Evolutionary conservation across 139 green algal genomes (phyloP).

Genomic region (Closterium sp.): DNA sequence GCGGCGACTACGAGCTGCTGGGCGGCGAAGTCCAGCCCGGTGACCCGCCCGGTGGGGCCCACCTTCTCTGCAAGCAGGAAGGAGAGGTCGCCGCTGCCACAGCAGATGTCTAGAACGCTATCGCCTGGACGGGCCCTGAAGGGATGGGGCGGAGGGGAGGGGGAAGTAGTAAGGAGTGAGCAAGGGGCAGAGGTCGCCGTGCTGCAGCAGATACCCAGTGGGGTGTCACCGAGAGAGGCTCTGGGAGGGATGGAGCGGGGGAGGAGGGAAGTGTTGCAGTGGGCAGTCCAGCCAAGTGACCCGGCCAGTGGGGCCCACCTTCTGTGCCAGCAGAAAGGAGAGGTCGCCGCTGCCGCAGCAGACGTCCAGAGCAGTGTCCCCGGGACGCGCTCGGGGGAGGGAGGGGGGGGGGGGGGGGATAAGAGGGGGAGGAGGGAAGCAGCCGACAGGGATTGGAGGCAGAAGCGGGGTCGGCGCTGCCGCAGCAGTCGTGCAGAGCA

Average conservation of each 20-base stretch:
- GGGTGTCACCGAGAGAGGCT: too few relatives aligned
- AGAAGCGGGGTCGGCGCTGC: constrained; percentile 72
- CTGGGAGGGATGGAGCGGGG: too few relatives aligned
- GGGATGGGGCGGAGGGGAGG: too few relatives aligned
- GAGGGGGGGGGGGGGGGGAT: too few relatives aligned
- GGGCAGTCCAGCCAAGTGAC: too few relatives aligned
- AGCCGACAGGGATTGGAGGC: background rate
- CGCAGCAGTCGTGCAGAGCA: constrained; percentile 91
- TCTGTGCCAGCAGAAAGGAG: constrained; percentile 74
- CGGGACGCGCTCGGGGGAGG: constrained; percentile 50
- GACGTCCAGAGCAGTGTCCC: constrained; percentile 76
- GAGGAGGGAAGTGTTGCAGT: too few relatives aligned
- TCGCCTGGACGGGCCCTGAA: constrained; percentile 57
- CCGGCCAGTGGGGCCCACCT: too few relatives aligned
- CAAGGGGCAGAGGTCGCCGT: too few relatives aligned
- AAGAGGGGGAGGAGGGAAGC: background rate
- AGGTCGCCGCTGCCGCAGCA: constrained; percentile 95
- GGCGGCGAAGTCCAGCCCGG: constrained; percentile 89
- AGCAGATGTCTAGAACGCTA: constrained; percentile 86
- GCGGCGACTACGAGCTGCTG: constrained; percentile 79
- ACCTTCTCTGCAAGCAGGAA: constrained; percentile 77
- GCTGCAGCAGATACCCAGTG: too few relatives aligned
- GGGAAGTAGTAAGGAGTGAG: too few relatives aligned
- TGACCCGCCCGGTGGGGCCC: constrained; percentile 70
- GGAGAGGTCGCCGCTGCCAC: constrained; percentile 88